Evolutionary conservation across 305 asterid genomes (phyloP).

Genomic region (Caryopteris hybrid): DNA sequence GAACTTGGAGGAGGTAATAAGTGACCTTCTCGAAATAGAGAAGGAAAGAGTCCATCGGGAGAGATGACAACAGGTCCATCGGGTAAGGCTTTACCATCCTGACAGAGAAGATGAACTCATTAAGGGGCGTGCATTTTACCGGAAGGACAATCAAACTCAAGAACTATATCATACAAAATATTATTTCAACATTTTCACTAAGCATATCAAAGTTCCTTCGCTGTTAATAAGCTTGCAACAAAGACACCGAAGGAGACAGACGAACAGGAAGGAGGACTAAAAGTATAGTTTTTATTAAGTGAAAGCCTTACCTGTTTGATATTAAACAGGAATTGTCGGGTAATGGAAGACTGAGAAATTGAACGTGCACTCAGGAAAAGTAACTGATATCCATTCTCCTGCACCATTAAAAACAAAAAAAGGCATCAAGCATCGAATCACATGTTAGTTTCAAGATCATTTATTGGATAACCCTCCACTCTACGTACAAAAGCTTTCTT

Average conservation of each 20-base stretch:
- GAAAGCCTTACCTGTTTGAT: conserved; percentile 73
- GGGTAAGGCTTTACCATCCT: conserved; percentile 93
- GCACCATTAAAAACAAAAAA: conserved; percentile 32
- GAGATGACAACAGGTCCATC: conserved; percentile 97
- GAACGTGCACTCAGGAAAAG: conserved; percentile 96
- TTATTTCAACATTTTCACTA: neutral
- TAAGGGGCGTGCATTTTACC: neutral
- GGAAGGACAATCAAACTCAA: neutral
- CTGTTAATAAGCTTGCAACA: too few relatives aligned
- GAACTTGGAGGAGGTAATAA: conserved; percentile 15
- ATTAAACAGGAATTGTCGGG: conserved; percentile 74
- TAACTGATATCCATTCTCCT: conserved; percentile 95
- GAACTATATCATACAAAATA: conserved; percentile 2
- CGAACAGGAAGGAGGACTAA: too few relatives aligned
- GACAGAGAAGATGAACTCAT: conserved; percentile 17
- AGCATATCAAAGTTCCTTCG: neutral
- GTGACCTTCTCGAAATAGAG: conserved; percentile 90
- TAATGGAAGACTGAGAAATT: conserved; percentile 81
- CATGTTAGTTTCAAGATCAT: neutral
- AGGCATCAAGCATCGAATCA: conserved; percentile 9
- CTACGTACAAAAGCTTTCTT: neutral
- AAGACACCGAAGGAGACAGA: too few relatives aligned
- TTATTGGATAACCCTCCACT: too few relatives aligned
- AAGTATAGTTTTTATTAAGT: neutral
- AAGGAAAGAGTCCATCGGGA: conserved; percentile 97